Evolutionary conservation across 176 grass and related monocot genomes (phyloP), one percentile per base, ranked within the genome.

Genomic region (Eleusine indica): DNA sequence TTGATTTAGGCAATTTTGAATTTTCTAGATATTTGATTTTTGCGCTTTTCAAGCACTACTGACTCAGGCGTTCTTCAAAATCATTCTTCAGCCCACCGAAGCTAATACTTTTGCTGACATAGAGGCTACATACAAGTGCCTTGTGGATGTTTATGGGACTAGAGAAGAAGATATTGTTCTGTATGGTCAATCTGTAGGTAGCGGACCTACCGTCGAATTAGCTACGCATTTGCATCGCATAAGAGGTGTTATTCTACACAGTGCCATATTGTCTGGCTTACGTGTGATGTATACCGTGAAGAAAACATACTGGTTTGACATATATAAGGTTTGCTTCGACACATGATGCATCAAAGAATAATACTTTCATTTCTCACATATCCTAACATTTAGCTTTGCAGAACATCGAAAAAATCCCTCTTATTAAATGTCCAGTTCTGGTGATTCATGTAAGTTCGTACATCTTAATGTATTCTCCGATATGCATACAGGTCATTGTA

Each of bases 241-340:
- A 71, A 87, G 93, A 90, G 96, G 89, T 21, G 91, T 98, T 68
- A 86, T 98, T 87, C 58, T 98, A 15, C 96, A 98, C 54, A 93
- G 93, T 54, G 80, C 96, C 39, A 91, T 98, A 70, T 75, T 98
- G 16, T 98, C 93, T 72, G 96, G 96, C n/a, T 35, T 98, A 63
- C 93, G 90, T 66, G 96, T 98, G 37, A 90, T 98, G 91, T 98
- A 98, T 69, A 83, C 91, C 37, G 78, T 95, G 85, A 98, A 95
- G 81, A 94, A 80, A 70, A 93, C 93, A 54, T 94, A 92, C 80
- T 98, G 91, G 96, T 98, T 98, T 84, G 96, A 98, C 80, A 95
- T 95, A 78, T 98, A 95, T 64, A 98, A 98, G 96, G 96, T 98
- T 68, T 69, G 43, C 53, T 47, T 91, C 54, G 7, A 74, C 43